Conservation (phyloP, 768 basidiomycete genomes). For the Termitomyces heimii region DNA sequence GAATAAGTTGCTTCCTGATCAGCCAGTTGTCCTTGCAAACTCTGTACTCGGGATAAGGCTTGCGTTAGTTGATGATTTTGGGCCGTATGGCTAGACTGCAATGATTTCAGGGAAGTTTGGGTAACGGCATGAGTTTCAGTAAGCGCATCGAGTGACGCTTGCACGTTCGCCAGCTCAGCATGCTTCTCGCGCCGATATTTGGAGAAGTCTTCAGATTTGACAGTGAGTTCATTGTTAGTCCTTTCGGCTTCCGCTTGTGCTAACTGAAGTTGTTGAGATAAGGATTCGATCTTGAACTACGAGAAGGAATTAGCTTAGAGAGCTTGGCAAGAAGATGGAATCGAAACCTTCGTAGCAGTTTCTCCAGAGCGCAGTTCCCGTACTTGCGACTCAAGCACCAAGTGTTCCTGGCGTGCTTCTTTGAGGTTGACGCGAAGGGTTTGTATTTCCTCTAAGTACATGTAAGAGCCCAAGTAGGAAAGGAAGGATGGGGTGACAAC, state of each 20-base stretch:
- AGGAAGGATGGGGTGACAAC: slow-evolving; percentile 12
- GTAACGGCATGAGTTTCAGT: slow-evolving; percentile 61
- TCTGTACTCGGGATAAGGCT: slow-evolving; percentile 68
- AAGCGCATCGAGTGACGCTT: slow-evolving; percentile 70
- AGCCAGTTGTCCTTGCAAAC: slow-evolving; percentile 71
- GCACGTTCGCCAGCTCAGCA: slow-evolving; percentile 68
- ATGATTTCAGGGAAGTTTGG: slow-evolving; percentile 62
- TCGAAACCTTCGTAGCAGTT: slow-evolving; percentile 65
- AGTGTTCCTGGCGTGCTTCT: slow-evolving; percentile 70
- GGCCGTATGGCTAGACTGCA: slow-evolving; percentile 65
- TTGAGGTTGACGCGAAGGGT: slow-evolving; percentile 63
- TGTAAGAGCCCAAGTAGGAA: slow-evolving; percentile 4
- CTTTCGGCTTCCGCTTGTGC: slow-evolving; percentile 75
- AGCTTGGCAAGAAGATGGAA: not conserved
- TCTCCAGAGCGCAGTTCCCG: slow-evolving; percentile 72
- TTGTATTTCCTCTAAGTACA: slow-evolving; percentile 59
- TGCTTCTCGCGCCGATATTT: slow-evolving; percentile 80
- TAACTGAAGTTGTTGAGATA: slow-evolving; percentile 76
- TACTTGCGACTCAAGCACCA: slow-evolving; percentile 57
- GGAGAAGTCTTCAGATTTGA: slow-evolving; percentile 78
- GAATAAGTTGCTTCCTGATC: slow-evolving; percentile 83
- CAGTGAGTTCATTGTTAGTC: slow-evolving; percentile 56
- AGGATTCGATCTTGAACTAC: slow-evolving; percentile 83
- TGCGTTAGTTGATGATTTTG: slow-evolving; percentile 76
- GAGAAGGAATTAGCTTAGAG: not conserved